Evolutionary conservation across 2,329 filamentous ascomycete genomes (phyloP).

Genomic region (Plenodomus biglobosus): DNA sequence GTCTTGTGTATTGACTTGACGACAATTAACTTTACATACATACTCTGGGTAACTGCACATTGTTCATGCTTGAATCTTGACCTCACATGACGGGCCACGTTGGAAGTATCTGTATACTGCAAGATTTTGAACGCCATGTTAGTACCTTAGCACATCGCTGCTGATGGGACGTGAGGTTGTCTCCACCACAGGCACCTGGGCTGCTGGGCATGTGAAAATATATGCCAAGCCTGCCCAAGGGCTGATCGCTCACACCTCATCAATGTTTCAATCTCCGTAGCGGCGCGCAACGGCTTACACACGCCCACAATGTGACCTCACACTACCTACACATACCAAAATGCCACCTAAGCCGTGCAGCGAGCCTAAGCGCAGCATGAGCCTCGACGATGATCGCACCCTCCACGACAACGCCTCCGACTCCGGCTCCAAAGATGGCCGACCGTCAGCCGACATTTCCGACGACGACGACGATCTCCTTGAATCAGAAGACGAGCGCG

Average conservation of each 20-base stretch:
- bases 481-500: conserved; percentile 52
- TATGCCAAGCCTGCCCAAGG: conserved; percentile 7
- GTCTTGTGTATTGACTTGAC: too few relatives aligned
- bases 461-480: conserved; percentile 45
- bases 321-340: conserved; percentile 2
- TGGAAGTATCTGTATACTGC: too few relatives aligned
- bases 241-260: conserved; percentile 14
- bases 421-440: conserved; percentile 36
- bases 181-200: too few relatives aligned
- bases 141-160: not conserved
- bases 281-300: conserved; percentile 7
- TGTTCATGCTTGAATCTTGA: too few relatives aligned
- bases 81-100: too few relatives aligned
- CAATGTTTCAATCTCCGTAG: conserved; percentile 3
- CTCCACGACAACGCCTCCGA: conserved; percentile 36
- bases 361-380: conserved; percentile 12
- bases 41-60: too few relatives aligned
- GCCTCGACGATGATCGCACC: conserved; percentile 36
- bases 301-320: conserved; percentile 17
- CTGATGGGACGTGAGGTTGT: not conserved
- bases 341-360: conserved; percentile 28
- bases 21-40: too few relatives aligned
- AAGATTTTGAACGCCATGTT: too few relatives aligned
- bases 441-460: conserved; percentile 40
- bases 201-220: too few relatives aligned